phyloP scores from a whole-genome alignment of 2,329 filamentous ascomycete genomes.

The Arthrobotrys entomopaga region DNA sequence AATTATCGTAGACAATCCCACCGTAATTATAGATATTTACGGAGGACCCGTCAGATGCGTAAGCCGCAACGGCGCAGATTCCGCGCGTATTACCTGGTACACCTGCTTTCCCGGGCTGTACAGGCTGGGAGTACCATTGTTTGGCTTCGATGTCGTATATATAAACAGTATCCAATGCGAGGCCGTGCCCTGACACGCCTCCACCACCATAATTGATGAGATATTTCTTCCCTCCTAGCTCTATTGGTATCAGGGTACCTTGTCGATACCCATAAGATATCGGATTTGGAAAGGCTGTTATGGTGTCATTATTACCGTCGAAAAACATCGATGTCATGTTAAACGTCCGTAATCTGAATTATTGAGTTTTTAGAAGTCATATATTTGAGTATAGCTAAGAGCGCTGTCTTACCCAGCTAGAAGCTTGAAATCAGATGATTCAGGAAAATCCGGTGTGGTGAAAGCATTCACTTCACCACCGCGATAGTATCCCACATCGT shows the following conservation, averaged over 20 bases:
- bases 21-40: constrained; percentile 51
- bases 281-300: constrained; percentile 20
- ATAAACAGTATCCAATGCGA: constrained; percentile 31
- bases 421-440: constrained; percentile 21
- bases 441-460: constrained; percentile 43
- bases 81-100: constrained; percentile 30
- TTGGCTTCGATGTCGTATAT: constrained; percentile 37
- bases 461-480: constrained; percentile 38
- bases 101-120: constrained; percentile 7
- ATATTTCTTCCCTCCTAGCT: constrained; percentile 37
- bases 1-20: constrained; percentile 18
- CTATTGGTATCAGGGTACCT: constrained; percentile 40
- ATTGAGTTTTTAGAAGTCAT: background rate
- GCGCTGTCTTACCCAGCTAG: constrained; percentile 37
- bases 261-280: constrained; percentile 40
- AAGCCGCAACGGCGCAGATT: constrained; percentile 34
- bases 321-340: constrained; percentile 41
- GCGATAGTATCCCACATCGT: constrained; percentile 42
- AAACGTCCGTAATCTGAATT: constrained; percentile 30
- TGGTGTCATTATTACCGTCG: constrained; percentile 22
- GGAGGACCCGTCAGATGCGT: constrained; percentile 36
- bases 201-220: constrained; percentile 49
- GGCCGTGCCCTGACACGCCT: constrained; percentile 22
- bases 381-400: background rate
- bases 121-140: constrained; percentile 41